These are phyloP conservation scores for Trichosporon sp. DNA, from an alignment of 1,284 basidiomycete species.

Conservation along the genomic window DNA sequence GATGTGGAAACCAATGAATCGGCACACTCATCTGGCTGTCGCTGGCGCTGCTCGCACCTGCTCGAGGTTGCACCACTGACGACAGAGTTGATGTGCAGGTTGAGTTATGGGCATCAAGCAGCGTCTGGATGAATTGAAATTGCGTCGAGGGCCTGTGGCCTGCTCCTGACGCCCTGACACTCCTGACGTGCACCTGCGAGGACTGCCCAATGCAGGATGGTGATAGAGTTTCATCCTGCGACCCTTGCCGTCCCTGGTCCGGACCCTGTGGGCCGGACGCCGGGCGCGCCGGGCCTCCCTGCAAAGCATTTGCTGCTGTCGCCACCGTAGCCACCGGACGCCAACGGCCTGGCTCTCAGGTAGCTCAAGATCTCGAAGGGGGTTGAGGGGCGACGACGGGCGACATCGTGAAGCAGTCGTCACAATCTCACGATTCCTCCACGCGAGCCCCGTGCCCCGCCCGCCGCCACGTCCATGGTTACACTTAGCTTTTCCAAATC, in stretches of 20 bases:
- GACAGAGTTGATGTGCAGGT: slow-evolving; percentile 8
- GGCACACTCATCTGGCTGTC: neutral
- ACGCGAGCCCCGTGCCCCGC: neutral
- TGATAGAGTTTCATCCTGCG: slow-evolving; percentile 18
- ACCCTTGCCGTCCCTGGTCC: neutral
- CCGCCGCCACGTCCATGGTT: neutral
- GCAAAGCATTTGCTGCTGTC: neutral
- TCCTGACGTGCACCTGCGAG: neutral
- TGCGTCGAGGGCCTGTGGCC: neutral
- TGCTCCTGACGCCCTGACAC: neutral
- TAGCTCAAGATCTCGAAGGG: slow-evolving; percentile 4
- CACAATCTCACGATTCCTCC: neutral
- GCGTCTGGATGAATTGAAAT: neutral
- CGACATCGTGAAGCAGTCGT: neutral
- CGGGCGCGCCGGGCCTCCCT: neutral
- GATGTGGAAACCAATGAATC: slow-evolving; percentile 2
- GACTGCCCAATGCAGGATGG: neutral
- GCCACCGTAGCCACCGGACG: neutral
- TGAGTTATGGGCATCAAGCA: slow-evolving; percentile 5
- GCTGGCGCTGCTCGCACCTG: neutral
- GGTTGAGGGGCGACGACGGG: neutral
- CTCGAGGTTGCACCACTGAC: no score
- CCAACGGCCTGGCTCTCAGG: neutral
- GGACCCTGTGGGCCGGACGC: neutral
- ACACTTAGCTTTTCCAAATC: neutral